Evolutionary conservation across 2,329 filamentous ascomycete species (phyloP), one percentile per base, ranked within the genome.

Genomic region (Nannizziopsis barbatae): DNA sequence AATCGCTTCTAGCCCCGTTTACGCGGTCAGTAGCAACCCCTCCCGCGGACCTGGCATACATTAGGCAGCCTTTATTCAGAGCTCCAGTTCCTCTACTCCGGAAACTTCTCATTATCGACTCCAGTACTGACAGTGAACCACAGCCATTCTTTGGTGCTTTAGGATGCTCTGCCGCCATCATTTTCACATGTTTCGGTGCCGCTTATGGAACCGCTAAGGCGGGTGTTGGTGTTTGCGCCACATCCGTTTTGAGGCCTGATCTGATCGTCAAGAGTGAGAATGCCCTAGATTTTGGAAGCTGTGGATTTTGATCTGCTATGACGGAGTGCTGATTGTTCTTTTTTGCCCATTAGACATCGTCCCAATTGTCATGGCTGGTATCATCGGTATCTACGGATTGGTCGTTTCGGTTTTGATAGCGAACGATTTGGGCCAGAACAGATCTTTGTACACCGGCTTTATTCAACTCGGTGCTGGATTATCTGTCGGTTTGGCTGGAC

Each of bases 351-450:
- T 58, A 96, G 90, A 95, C 79, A 95, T 96, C 71, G 90, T 96
- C 57, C 92, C 92, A 68, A 92, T 96, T 72, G 95, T 98, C 82
- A 98, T 98, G 92, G 92, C 92, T 77, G 92, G 92, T 96, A 98
- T 98, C 73, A 96, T 98, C 73, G 92, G 87, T 84, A 96, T 98
- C 71, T 98, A 92, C 75, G 86, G 86, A 62, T 79, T 92, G 57
- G 86, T 92, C 71, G 85, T 90, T 53, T 89, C 86, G 14, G 86
- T 92, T 67, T 73, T 92, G 63, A 87, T 92, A 65, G 88, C 86
- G 64, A 84, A 87, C 67, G 81, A 80, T 61, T 74, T 92, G 56
- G 76, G 75, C 60, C 84, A 90, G 71, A 66, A 79, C 56, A 71
- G 84, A 53, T 75, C 85, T 52, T 76, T 92, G 53, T 90, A 83